phyloP scores from a whole-genome alignment of 2,329 filamentous ascomycete genomes.

The Biscogniauxia marginata region DNA sequence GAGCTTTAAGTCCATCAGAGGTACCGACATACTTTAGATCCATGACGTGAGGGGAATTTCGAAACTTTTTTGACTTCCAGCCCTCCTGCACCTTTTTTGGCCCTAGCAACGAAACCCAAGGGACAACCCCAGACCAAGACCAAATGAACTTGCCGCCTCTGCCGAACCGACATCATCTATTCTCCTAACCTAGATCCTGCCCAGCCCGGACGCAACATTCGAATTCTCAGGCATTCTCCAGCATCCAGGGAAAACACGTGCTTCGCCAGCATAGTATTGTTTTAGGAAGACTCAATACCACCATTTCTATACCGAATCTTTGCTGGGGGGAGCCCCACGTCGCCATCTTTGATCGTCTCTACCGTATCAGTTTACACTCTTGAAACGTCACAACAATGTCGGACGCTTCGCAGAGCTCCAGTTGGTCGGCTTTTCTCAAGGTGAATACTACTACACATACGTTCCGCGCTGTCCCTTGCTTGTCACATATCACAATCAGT shows the following conservation, averaged over 20 bases:
- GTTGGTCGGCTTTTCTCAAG: constrained; percentile 35
- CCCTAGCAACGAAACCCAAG: background rate
- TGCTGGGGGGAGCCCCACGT: constrained; percentile 13
- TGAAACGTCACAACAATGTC: constrained; percentile 22
- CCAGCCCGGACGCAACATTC: background rate
- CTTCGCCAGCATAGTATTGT: background rate
- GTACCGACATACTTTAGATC: constrained; percentile 3
- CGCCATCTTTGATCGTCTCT: constrained; percentile 2
- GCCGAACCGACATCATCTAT: background rate
- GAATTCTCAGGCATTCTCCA: background rate
- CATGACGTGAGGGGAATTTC: constrained; percentile 26
- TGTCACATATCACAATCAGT: constrained; percentile 5
- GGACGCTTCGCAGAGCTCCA: constrained; percentile 27
- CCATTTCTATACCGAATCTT: constrained; percentile 1
- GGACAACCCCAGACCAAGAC: background rate
- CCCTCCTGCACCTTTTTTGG: constrained; percentile 1
- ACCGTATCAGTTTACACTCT: constrained; percentile 3
- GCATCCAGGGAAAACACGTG: background rate
- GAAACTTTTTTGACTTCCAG: constrained; percentile 23
- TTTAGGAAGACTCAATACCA: background rate
- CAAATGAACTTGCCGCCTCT: background rate
- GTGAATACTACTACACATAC: constrained; percentile 16
- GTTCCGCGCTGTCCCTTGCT: background rate
- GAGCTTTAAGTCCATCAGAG: background rate
- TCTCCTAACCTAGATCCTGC: background rate